Percentiles rank a stretch among this genome's conserved stretches.
Evolutionary conservation across 495 filamentous ascomycete genomes (phyloP).

Genomic region (Letharia columbiana): DNA sequence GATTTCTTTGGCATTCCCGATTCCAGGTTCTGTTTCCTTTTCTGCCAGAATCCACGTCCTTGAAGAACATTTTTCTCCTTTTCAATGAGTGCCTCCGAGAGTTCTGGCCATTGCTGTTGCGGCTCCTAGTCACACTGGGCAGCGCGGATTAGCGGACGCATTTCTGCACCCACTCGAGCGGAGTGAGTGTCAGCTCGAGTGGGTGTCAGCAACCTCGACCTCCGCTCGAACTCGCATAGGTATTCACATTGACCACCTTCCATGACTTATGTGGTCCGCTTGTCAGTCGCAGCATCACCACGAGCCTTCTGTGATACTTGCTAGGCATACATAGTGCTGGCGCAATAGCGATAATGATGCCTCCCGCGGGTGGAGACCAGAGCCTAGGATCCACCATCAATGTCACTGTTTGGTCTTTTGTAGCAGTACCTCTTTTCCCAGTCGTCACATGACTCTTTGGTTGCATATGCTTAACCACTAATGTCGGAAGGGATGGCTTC

Average conservation of each 20-base stretch:
- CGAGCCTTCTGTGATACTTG: neutral
- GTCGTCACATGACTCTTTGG: slow-evolving; percentile 1
- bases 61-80: neutral
- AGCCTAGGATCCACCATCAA: neutral
- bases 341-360: neutral
- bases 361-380: neutral
- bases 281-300: neutral
- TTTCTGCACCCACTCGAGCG: neutral
- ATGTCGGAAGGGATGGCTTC: neutral
- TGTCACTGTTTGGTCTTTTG: neutral
- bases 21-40: neutral
- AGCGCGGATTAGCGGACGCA: neutral
- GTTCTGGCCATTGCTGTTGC: neutral
- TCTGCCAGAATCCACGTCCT: neutral
- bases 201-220: no score
- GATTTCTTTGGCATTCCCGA: no score
- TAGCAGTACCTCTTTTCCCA: neutral
- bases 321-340: neutral
- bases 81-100: fast-evolving
- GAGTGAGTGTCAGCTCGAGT: neutral
- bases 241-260: neutral
- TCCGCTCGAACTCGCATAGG: neutral
- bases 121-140: neutral
- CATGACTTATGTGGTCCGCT: neutral
- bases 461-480: neutral